Conservation (phyloP, 2,329 filamentous ascomycete species). For the Teratosphaeria destructans region DNA sequence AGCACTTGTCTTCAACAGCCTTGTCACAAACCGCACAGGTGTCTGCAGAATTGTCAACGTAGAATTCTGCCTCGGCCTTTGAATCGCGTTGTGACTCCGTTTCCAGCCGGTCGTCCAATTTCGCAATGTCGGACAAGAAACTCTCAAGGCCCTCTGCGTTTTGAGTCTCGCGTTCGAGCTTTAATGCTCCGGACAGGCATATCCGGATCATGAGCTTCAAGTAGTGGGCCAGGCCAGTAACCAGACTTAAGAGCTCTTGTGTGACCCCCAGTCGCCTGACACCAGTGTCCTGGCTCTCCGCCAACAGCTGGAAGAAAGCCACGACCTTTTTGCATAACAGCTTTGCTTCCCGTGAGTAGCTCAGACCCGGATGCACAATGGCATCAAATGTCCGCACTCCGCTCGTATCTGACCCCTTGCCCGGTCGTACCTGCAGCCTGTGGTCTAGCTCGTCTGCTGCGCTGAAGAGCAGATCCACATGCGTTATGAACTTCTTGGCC, state of each 20-base stretch:
- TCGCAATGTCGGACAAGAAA: constrained; percentile 74
- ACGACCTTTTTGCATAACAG: constrained; percentile 99
- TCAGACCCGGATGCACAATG: constrained; percentile 52
- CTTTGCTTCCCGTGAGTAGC: constrained; percentile 93
- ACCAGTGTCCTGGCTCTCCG: constrained; percentile 88
- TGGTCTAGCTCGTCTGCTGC: constrained; percentile 78
- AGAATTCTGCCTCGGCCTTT: constrained; percentile 30
- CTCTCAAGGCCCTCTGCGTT: constrained; percentile 64
- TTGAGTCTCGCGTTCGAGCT: constrained; percentile 74
- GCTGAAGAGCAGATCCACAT: constrained; percentile 85
- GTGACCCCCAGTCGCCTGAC: constrained; percentile 87
- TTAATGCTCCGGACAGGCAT: constrained; percentile 84
- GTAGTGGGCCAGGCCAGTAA: constrained; percentile 93
- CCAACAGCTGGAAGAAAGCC: constrained; percentile 88
- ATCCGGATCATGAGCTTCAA: constrained; percentile 95
- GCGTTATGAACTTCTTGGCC: constrained; percentile 90
- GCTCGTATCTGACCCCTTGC: constrained; percentile 14
- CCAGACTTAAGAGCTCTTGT: constrained; percentile 92
- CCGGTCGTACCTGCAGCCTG: constrained; percentile 49
- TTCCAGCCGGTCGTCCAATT: constrained; percentile 67
- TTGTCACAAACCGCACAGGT: constrained; percentile 72
- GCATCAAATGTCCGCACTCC: constrained; percentile 22
- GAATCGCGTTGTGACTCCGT: constrained; percentile 50
- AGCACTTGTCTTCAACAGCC: constrained; percentile 90
- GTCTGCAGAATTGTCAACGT: constrained; percentile 47